phyloP scores from a whole-genome alignment of 257 asterid species.

The Nicotiana paniculata region DNA sequence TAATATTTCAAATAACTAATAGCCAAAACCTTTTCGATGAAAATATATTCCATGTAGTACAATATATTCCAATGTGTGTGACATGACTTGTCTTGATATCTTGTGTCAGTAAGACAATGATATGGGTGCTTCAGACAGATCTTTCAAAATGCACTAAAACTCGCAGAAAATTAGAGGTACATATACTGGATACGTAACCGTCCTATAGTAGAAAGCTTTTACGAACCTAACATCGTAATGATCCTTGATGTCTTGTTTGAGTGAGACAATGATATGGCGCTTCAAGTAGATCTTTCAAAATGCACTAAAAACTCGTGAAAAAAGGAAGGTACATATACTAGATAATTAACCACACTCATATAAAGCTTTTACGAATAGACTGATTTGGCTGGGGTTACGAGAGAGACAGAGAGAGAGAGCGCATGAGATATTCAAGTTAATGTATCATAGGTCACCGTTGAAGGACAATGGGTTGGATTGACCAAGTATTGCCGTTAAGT shows the following conservation, averaged over 20 bases:
- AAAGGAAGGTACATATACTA: not conserved
- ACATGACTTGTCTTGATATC: not conserved
- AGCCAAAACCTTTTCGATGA: not conserved
- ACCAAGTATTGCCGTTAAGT: not conserved
- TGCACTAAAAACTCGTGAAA: not conserved
- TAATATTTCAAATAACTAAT: not conserved
- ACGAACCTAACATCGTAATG: not conserved
- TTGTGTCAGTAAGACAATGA: not conserved
- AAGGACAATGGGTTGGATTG: not conserved
- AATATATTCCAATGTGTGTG: not conserved
- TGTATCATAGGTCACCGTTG: not conserved
- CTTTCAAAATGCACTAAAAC: not conserved
- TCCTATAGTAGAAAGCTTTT: not conserved
- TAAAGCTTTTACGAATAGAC: not conserved
- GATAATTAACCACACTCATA: not conserved
- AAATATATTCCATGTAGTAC: not conserved
- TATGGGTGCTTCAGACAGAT: not conserved
- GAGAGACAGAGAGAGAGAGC: not conserved
- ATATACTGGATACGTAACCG: not conserved
- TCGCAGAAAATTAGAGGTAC: not conserved
- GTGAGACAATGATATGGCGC: not conserved
- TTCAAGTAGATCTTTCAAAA: not conserved
- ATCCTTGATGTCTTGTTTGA: not conserved
- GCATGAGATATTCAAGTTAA: not conserved
- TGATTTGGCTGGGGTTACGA: not conserved